Evolutionary conservation across 2,329 filamentous ascomycete species (phyloP).

Genomic region (Penicillium occitanis): DNA sequence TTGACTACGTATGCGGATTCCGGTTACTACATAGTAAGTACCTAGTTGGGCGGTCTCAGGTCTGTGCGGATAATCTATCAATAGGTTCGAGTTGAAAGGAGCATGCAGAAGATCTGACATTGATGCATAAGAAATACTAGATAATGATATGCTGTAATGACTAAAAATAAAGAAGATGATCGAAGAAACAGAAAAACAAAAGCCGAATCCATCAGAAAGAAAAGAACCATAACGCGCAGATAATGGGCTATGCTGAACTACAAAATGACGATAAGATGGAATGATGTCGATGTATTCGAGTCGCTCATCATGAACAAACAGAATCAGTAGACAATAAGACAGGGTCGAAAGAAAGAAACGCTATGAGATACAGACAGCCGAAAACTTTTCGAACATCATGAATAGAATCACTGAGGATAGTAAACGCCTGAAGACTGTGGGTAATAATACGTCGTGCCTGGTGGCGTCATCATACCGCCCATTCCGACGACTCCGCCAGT

Average conservation of each 20-base stretch:
- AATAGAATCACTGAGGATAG: slow-evolving; percentile 47
- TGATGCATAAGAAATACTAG: slow-evolving; percentile 5
- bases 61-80: not conserved
- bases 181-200: not conserved
- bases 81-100: not conserved
- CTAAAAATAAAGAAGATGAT: not conserved
- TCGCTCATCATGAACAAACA: not conserved
- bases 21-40: not conserved
- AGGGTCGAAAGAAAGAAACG: slow-evolving; percentile 14
- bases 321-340: not conserved
- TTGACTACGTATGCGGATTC: not conserved
- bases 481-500: slow-evolving; percentile 64
- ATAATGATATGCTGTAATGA: slow-evolving; percentile 6
- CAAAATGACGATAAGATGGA: not conserved
- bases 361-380: slow-evolving; percentile 21
- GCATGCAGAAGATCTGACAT: not conserved
- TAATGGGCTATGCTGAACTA: slow-evolving; percentile 3
- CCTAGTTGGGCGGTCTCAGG: not conserved
- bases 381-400: slow-evolving; percentile 10
- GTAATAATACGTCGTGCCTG: slow-evolving; percentile 54
- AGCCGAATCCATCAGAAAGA: not conserved
- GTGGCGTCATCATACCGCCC: slow-evolving; percentile 74
- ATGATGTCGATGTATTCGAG: not conserved
- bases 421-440: slow-evolving; percentile 60
- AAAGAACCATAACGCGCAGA: not conserved